These are phyloP conservation scores for Soucietia sequanensis DNA, from an alignment of 805 yeast species.

Conservation along the genomic window DNA sequence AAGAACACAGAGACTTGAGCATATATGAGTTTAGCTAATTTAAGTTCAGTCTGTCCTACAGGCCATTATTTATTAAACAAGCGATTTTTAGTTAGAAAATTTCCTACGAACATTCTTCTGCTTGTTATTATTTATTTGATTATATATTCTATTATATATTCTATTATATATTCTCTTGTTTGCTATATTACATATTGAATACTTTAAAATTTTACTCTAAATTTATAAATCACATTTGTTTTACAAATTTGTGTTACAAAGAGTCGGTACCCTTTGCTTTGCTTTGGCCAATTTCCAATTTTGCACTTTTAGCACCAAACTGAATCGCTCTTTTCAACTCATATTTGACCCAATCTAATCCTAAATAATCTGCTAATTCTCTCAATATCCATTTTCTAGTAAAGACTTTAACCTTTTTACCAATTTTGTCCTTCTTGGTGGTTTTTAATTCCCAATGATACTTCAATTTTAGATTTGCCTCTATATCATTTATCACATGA, in stretches of 20 bases:
- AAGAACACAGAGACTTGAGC: too few species aligned
- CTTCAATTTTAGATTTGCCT: conserved; percentile 45
- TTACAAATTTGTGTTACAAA: too few species aligned
- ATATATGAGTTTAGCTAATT: too few species aligned
- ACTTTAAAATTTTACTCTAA: too few species aligned
- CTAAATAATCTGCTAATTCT: conserved; percentile 52
- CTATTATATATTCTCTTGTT: neutral
- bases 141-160: too few species aligned
- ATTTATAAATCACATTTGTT: too few species aligned
- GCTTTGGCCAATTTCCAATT: conserved; percentile 79
- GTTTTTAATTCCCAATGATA: conserved; percentile 23
- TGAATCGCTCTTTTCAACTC: conserved; percentile 95
- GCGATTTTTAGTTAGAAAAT: too few species aligned
- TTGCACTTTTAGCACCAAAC: conserved; percentile 94
- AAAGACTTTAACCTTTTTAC: conserved; percentile 18
- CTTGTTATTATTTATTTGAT: too few species aligned
- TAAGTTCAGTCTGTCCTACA: too few species aligned
- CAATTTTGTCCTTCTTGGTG: conserved; percentile 27
- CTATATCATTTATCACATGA: conserved; percentile 46
- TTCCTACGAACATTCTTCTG: too few species aligned
- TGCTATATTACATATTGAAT: neutral
- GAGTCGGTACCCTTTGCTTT: conserved; percentile 73
- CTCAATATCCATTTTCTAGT: conserved; percentile 59
- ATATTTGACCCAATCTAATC: conserved; percentile 53
- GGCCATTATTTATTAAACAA: neutral